Percentiles rank a stretch among this genome's conserved stretches.
These are phyloP conservation scores for Trichoderma sp. DNA, from an alignment of 2,329 filamentous ascomycete species.

Conservation along the genomic window DNA sequence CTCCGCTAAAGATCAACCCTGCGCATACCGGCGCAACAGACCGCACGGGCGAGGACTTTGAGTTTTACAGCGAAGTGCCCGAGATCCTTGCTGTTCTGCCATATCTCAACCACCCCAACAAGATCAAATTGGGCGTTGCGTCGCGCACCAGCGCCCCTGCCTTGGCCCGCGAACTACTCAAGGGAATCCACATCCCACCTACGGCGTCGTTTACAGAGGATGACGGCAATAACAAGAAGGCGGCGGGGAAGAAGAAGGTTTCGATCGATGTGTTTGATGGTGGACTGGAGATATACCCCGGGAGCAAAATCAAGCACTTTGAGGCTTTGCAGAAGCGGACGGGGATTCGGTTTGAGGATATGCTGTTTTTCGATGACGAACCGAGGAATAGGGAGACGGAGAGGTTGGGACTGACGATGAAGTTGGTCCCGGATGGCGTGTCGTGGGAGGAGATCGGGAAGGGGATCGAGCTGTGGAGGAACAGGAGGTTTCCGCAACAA, in stretches of 20 bases:
- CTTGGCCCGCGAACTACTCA: constrained; percentile 76
- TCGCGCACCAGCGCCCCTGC: constrained; percentile 78
- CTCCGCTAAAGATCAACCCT: constrained; percentile 59
- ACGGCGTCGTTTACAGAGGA: constrained; percentile 24
- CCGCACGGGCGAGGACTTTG: constrained; percentile 62
- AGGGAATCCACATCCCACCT: constrained; percentile 61
- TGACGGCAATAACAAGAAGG: not conserved
- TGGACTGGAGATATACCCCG: constrained; percentile 67
- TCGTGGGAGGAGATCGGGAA: constrained; percentile 73
- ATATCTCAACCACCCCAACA: constrained; percentile 25
- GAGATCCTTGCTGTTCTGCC: constrained; percentile 61
- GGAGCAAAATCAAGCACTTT: constrained; percentile 84
- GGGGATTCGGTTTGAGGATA: constrained; percentile 71
- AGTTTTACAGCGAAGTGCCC: constrained; percentile 70
- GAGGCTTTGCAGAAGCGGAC: constrained; percentile 68
- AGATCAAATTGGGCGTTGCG: constrained; percentile 65
- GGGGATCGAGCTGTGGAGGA: constrained; percentile 79
- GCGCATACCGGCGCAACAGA: constrained; percentile 48
- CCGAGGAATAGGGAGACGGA: constrained; percentile 79
- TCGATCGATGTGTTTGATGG: constrained; percentile 61
- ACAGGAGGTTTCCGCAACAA: constrained; percentile 49
- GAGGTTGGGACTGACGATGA: constrained; percentile 77
- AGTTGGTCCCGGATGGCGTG: constrained; percentile 76
- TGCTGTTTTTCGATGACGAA: constrained; percentile 97
- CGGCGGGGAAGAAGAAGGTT: constrained; percentile 21